Evolutionary conservation across 805 yeast species (phyloP), one percentile per base, ranked within the genome.

Genomic region (Saturnispora diversa): DNA sequence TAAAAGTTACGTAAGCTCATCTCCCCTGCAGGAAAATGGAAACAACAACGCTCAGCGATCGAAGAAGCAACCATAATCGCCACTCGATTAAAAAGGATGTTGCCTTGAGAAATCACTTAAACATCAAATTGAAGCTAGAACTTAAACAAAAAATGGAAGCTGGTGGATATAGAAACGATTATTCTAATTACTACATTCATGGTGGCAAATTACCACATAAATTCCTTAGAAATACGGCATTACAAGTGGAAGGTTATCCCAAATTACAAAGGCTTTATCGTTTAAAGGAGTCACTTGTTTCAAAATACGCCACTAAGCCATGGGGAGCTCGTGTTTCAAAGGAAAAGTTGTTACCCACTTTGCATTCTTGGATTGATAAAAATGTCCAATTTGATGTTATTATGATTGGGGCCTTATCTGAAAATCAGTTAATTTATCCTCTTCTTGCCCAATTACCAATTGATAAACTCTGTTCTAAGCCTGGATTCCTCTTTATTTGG

Each of bases 401-500:
- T 11, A 85, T 90, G 94, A 76, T 88, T 40, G 94, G 95, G 1
- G 90, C 92, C 3, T 65, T 90, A 37, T 73, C 81, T 1, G 88
- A 83, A 48, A 77, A 81, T 52, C 87, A 79, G 52, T 70, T 82
- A 40, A 64, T 83, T 15, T 67, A 74, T 32, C 82, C 84, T 1
- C 51, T 80, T 2, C 63, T 88, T 19, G 61, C 72, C 2, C 73
- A 71, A 48, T 62, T 87, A 33, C 95, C 95, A 0, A 64, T 88
- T 5, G 80, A 77, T 47, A 76, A 68, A 51, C 63, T 88, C 24
- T 76, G 92, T 41, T 72, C 95, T 1, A 81, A 80, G 47, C 96
- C 97, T 0, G 94, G 95, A 1, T 80, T 86, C 45, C 56, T 87
- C 20, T 85, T 83, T 53, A 72, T 88, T 39, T 88, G 97, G 97